These are phyloP conservation scores for Podaxis pistillaris DNA, from an alignment of 768 basidiomycete species.

Conservation along the genomic window DNA sequence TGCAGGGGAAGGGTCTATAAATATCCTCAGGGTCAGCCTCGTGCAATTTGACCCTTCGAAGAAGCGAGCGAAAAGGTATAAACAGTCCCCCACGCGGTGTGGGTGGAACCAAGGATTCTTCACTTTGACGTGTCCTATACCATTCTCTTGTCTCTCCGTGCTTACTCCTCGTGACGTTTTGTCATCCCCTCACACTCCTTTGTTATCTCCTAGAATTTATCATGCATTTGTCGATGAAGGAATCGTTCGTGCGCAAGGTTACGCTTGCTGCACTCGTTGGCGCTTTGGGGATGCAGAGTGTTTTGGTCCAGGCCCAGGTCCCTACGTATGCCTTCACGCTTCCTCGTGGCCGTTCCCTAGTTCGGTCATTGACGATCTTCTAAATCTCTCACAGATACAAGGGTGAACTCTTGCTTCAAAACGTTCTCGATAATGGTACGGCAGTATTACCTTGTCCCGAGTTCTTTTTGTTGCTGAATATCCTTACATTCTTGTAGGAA, in stretches of 20 bases:
- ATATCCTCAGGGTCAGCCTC: not conserved
- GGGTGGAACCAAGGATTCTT: not conserved
- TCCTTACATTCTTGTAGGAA: slow-evolving; percentile 27
- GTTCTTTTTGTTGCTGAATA: slow-evolving; percentile 7
- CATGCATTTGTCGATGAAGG: not conserved
- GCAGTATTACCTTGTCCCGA: not conserved
- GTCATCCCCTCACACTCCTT: slow-evolving; percentile 6
- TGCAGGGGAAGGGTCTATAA: not conserved
- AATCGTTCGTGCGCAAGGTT: not conserved
- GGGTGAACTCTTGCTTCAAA: slow-evolving; percentile 43
- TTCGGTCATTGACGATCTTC: not conserved
- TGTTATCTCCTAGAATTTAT: not conserved
- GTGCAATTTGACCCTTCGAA: not conserved
- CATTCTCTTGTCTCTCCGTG: not conserved
- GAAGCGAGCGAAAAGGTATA: slow-evolving; percentile 1
- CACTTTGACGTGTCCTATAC: slow-evolving; percentile 1
- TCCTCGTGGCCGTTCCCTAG: not conserved
- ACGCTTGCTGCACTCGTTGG: slow-evolving; percentile 1
- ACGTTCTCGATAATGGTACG: slow-evolving; percentile 40
- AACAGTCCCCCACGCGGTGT: not conserved
- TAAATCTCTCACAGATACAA: slow-evolving; percentile 29
- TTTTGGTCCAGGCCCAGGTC: slow-evolving; percentile 5
- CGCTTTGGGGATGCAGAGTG: slow-evolving; percentile 5
- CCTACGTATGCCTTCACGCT: slow-evolving; percentile 3
- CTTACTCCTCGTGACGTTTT: not conserved